A percentile compares a stretch with the other conserved stretches of the same genome.
Conservation (phyloP, 352 stramenopile species). For the Detonula confervacea region DNA sequence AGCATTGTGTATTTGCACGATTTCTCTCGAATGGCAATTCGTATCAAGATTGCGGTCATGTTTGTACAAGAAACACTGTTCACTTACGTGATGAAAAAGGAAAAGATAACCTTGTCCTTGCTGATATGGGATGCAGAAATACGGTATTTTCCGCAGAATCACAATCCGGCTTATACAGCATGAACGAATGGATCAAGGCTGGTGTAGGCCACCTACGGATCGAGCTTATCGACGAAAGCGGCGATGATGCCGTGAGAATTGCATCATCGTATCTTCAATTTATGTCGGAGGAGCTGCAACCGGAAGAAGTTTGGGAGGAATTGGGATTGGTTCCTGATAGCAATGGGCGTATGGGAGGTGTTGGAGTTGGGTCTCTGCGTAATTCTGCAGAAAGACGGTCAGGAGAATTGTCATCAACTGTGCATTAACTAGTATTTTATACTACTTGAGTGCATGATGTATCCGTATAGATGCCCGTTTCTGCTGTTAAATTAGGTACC, state of each 20-base stretch:
- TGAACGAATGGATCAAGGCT: constrained; percentile 66
- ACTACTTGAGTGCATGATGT: no score
- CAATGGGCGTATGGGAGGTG: constrained; percentile 69
- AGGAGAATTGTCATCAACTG: constrained; percentile 55
- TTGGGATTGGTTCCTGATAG: constrained; percentile 63
- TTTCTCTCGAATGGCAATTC: constrained; percentile 77
- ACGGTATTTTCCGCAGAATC: constrained; percentile 81
- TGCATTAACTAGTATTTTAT: no score
- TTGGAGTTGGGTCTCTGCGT: constrained; percentile 66
- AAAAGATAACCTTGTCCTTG: constrained; percentile 77
- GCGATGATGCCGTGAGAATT: constrained; percentile 55
- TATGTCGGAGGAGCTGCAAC: constrained; percentile 38
- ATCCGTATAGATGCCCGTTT: no score
- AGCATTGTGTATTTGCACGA: constrained; percentile 81
- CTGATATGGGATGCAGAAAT: constrained; percentile 84
- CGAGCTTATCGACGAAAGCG: constrained; percentile 78
- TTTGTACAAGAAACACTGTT: constrained; percentile 75
- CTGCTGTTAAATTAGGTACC: no score
- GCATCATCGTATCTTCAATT: constrained; percentile 62
- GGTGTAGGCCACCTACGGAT: constrained; percentile 66
- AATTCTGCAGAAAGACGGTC: constrained; percentile 67
- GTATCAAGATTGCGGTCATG: constrained; percentile 81
- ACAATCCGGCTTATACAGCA: constrained; percentile 66
- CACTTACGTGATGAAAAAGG: constrained; percentile 77
- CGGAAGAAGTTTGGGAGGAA: constrained; percentile 63